A percentile compares a stretch with the other conserved stretches of the same genome.
These are phyloP conservation scores for Neurospora crassa DNA, from an alignment of 2,329 filamentous ascomycete species.

Conservation along the genomic window DNA sequence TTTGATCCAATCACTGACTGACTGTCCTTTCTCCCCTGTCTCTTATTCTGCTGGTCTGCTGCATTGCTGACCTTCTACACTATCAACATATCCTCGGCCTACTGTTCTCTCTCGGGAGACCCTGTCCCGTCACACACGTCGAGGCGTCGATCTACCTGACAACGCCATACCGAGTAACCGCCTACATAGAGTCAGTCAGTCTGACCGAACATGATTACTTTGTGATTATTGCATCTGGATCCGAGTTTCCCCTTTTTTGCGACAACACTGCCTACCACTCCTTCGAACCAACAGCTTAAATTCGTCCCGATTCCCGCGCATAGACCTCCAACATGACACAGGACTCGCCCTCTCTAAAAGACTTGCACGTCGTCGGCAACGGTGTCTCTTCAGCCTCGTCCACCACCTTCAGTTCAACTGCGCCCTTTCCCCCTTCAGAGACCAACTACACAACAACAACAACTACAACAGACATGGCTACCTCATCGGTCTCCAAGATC, in stretches of 20 bases:
- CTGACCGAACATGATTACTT: neutral
- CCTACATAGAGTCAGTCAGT: neutral
- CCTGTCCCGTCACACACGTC: neutral
- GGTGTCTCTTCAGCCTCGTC: slow-evolving; percentile 4
- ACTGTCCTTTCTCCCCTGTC: neutral
- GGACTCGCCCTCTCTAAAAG: slow-evolving; percentile 4
- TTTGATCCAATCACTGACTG: neutral
- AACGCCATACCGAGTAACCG: neutral
- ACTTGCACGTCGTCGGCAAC: slow-evolving; percentile 2
- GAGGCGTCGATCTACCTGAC: neutral
- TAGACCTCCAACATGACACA: slow-evolving; percentile 5
- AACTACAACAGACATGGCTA: neutral
- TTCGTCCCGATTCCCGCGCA: neutral
- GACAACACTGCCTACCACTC: neutral
- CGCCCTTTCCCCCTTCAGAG: neutral
- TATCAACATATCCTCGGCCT: neutral
- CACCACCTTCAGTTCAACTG: neutral
- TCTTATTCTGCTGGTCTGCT: neutral
- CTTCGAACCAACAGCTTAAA: neutral
- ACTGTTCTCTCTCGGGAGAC: neutral
- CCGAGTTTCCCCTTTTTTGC: neutral
- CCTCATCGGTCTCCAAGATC: neutral
- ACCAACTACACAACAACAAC: neutral
- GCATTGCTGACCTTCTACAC: neutral
- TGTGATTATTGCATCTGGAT: neutral